Base-by-base conservation (phyloP, 2,329 filamentous ascomycete species). In the Hortaea sp. region DNA sequence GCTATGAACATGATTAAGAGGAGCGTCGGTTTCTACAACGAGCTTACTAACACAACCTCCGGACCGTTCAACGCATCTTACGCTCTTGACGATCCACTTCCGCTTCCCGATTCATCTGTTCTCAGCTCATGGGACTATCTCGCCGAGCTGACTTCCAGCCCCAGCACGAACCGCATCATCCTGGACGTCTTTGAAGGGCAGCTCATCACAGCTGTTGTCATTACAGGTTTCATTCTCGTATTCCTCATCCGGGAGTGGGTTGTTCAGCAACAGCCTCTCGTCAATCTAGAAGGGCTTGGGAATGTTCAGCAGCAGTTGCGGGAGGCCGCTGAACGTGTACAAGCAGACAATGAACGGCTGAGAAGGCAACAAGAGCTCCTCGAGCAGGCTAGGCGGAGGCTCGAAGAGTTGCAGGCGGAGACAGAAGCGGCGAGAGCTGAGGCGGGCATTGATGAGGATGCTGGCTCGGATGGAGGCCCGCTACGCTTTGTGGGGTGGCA, bases 221-320 rank as follows among this genome's bases (percentile, higher is more conserved):
- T 98, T 6, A 77, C 95, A 39, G 88, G 84, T 48, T 98, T 97
- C 65, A 95, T 98, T 49, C 71, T 98, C n/a, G 82, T 98, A 38
- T 98, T 98, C 56, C 69, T 98, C 4, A 95, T 98, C 41, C 75
- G 94, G 41, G 92, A 98, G 68, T 98, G 95, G 77, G 92, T 98
- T 43, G 88, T 98, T 7, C 92, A 98, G 63, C 92, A 98, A 63
- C 92, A 98, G 62, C 92, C 90, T 5, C 83, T 89, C 53, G 84
- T 92, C 55, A 94, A 94, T 38, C 46, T 62, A 12, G 56, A 61
- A 28, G 49, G 54, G 5, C 35, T 57, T 7, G 54, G 56, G 29
- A 50, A 57, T 32, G 56, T 50, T 7, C 52, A 55, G 31, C 50
- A 56, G 31, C 58, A 59, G 38, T 45, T 55, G 5, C 40, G 42